Evolutionary conservation across 345 rosid species (phyloP), one percentile per base, ranked within the genome.

Genomic region (Brassica cretica): DNA sequence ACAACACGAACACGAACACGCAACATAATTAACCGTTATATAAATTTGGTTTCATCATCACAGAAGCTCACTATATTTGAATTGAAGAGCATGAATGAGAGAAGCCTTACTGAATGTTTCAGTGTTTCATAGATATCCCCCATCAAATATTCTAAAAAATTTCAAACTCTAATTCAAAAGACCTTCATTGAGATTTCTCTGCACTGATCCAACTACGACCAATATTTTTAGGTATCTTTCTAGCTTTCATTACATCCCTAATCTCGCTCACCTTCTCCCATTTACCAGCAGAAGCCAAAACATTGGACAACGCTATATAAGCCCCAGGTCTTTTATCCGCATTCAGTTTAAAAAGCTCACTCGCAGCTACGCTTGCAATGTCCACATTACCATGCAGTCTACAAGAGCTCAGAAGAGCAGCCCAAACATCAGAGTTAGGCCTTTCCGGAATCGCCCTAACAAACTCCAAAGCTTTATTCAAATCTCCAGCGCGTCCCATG

Each of bases 401-500:
- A 83, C 90, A 91, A 5, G 97, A 86, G 76, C 95, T 92, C 9
- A 94, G 90, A 73, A 94, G 84, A 73, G 95, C 93, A 46, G 97
- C 91, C 97, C 97, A 94, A 71, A 94, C 91, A 84, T 94, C 98
- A 11, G 90, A 83, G 81, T 82, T 86, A 51, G 95, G 94, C 71
- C 77, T 87, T 86, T 88, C 86, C 1, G 92, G 90, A 82, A 94
- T 91, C 39, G 72, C 74, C 82, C 71, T 80, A 24, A 88, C 89
- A 71, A 91, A 81, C 49, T 87, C 84, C 83, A 94, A 89, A 5
- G 97, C 97, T 63, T 84, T 75, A 30, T 65, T 30, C 58, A 92
- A 84, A 62, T 85, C 85, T 72, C 97, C 97, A 24, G 95, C 86
- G 1, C 98, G 89, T 49, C 98, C 98, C 72, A 92, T 81, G 59